phyloP scores from a whole-genome alignment of 2,329 filamentous ascomycete species.

The Alternaria arborescens region DNA sequence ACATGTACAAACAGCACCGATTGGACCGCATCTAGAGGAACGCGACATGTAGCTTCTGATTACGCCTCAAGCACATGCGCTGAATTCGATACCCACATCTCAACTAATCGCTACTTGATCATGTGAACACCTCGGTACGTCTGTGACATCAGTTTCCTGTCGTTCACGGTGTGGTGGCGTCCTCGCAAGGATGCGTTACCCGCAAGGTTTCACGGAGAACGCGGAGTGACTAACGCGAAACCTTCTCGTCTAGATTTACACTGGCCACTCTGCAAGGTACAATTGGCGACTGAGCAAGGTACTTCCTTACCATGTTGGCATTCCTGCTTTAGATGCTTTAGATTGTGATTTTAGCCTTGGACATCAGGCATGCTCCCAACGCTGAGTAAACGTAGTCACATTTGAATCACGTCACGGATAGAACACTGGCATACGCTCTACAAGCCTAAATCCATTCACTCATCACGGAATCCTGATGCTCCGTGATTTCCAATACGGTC shows the following conservation, averaged over 20 bases:
- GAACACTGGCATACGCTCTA: neutral
- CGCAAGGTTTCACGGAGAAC: conserved; percentile 21
- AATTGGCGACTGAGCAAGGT: conserved; percentile 2
- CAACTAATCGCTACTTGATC: conserved; percentile 6
- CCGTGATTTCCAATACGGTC: neutral
- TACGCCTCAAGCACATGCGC: conserved; percentile 11
- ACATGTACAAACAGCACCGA: conserved; percentile 28
- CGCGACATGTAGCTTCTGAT: conserved; percentile 7
- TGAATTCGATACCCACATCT: conserved; percentile 11
- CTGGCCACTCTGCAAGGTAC: conserved; percentile 2
- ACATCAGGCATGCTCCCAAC: neutral
- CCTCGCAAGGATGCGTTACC: conserved; percentile 19
- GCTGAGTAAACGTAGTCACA: neutral
- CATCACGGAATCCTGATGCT: conserved; percentile 2
- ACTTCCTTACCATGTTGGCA: neutral
- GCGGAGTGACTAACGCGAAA: conserved; percentile 13
- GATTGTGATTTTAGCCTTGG: neutral
- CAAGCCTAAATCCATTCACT: conserved; percentile 1
- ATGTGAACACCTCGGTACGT: neutral
- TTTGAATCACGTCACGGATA: neutral
- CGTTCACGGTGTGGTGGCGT: conserved; percentile 7
- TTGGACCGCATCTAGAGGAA: conserved; percentile 8
- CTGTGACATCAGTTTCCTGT: conserved; percentile 1
- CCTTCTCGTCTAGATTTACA: conserved; percentile 9
- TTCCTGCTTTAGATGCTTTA: neutral